Base-by-base conservation (phyloP, 805 yeast species). In the Metschnikowia corniflorae region DNA sequence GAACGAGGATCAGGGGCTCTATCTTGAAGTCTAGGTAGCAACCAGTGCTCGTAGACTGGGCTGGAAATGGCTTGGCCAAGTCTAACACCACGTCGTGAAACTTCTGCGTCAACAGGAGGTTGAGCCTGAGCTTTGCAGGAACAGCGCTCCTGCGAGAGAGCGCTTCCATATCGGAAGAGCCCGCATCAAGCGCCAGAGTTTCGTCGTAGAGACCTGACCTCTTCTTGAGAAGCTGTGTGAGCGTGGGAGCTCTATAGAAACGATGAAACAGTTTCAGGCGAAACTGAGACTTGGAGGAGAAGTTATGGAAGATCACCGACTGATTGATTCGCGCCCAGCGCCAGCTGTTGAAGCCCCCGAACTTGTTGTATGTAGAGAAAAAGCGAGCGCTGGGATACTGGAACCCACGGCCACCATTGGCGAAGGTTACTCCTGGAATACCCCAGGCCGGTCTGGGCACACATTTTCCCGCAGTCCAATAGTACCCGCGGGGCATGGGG, bases 21-120 rank as follows among this genome's bases (percentile, higher is more conserved):
- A 63, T 44, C 23, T 62, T 58, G 46, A 64, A 62, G 35, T 64
- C 70, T 19, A 64, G 54, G 46, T 55, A 64, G 38, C 63, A 55
- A 3, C 66, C 65, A 13, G 33, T 33, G 23, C 47, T 34, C 27
- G 13, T 9, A 7, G 40, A 15, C 22, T 29, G 25, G 17, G 50
- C 49, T 9, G 49, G 34, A 6, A 39, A 31, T 13, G 42, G 40
- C 6, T 33, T 40, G 7, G 47, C 50, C 35, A 47, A 41, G 15
- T 37, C 42, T 39, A 46, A 33, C 12, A 49, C 45, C 33, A 41
- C 23, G 16, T 45, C 42, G 29, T 49, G 53, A 33, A 49, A 49
- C 23, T 44, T 38, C 19, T 61, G 52, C 6, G 61, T 49, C 41
- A 60, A 50, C 37, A 62, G 57, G 6, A 60, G 28, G 42, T 61